These are phyloP conservation scores for Verbena officinalis DNA, from an alignment of 257 asterid species.

Conservation along the genomic window DNA sequence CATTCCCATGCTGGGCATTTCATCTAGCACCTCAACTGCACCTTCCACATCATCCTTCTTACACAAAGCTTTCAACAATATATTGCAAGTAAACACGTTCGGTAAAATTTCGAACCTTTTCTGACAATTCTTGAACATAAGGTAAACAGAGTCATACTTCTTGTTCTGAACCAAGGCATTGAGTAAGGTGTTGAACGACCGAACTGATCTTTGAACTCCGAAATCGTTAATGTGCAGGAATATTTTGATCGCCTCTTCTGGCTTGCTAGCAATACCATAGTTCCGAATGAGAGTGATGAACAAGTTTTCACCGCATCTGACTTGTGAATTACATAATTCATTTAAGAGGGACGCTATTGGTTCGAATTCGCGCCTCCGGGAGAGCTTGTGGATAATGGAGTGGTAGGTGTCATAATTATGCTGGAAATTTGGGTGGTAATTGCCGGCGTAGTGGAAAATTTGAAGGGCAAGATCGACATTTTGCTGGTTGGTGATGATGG, in stretches of 20 bases:
- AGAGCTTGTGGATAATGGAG: slow-evolving; percentile 72
- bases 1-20: slow-evolving; percentile 90
- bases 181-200: slow-evolving; percentile 73
- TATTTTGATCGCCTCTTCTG: slow-evolving; percentile 62
- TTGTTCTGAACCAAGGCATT: slow-evolving; percentile 83
- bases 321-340: slow-evolving; percentile 45
- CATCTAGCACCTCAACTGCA: slow-evolving; percentile 72
- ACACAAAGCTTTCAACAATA: slow-evolving; percentile 78
- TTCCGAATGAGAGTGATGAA: slow-evolving; percentile 67
- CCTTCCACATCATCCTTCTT: slow-evolving; percentile 64
- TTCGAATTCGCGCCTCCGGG: slow-evolving; percentile 66
- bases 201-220: slow-evolving; percentile 66
- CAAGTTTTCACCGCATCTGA: slow-evolving; percentile 65
- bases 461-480: slow-evolving; percentile 76
- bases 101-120: slow-evolving; percentile 68
- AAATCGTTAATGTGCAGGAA: slow-evolving; percentile 65
- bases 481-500: slow-evolving; percentile 64
- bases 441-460: slow-evolving; percentile 76
- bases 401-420: slow-evolving; percentile 75
- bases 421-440: slow-evolving; percentile 62
- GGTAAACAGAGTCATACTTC: slow-evolving; percentile 72
- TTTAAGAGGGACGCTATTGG: slow-evolving; percentile 56
- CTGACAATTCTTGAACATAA: slow-evolving; percentile 68
- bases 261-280: slow-evolving; percentile 81
- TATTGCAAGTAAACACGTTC: slow-evolving; percentile 80